Percentiles rank a stretch among this genome's conserved stretches.
Evolutionary conservation across 306 rosid genomes (phyloP).

Genomic region (Carpinus fangiana): DNA sequence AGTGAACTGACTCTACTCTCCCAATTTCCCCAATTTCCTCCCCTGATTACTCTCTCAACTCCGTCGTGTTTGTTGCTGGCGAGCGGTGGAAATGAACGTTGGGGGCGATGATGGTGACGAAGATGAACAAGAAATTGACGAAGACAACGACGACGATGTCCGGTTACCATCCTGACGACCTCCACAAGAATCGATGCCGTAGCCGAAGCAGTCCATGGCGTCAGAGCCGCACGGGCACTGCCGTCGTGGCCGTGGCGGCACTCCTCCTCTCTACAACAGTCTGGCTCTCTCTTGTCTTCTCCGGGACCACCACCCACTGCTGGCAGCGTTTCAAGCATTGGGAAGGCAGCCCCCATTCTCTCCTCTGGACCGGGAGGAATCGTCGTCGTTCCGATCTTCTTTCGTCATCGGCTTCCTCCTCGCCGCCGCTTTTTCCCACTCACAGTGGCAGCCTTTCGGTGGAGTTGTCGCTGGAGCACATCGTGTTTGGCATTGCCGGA

Average conservation of each 20-base stretch:
- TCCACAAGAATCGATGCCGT: conserved; percentile 31
- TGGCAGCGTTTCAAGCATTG: conserved; percentile 44
- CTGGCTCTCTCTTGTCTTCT: conserved; percentile 73
- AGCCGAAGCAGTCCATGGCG: conserved; percentile 44
- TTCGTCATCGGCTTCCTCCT: conserved; percentile 21
- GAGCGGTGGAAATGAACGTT: conserved; percentile 26
- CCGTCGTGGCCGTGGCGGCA: conserved; percentile 51
- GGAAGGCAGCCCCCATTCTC: conserved; percentile 41
- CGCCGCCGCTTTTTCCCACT: conserved; percentile 2
- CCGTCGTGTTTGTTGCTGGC: not conserved
- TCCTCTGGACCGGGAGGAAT: conserved; percentile 37
- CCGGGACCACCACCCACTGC: conserved; percentile 47
- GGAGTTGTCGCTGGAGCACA: conserved; percentile 51
- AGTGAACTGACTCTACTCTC: not conserved
- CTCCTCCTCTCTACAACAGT: conserved; percentile 58
- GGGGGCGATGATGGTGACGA: conserved; percentile 17
- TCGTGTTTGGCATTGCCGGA: conserved; percentile 76
- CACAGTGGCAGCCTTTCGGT: conserved; percentile 31
- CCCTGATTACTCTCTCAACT: not conserved
- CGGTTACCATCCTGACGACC: conserved; percentile 34
- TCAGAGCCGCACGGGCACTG: conserved; percentile 44
- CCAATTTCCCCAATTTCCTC: not conserved
- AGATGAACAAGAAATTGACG: not conserved
- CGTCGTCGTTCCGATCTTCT: conserved; percentile 20
- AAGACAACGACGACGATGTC: conserved; percentile 21